These are phyloP conservation scores for Pichia sp. DNA, from an alignment of 1,139 yeast genomes.

Conservation along the genomic window DNA sequence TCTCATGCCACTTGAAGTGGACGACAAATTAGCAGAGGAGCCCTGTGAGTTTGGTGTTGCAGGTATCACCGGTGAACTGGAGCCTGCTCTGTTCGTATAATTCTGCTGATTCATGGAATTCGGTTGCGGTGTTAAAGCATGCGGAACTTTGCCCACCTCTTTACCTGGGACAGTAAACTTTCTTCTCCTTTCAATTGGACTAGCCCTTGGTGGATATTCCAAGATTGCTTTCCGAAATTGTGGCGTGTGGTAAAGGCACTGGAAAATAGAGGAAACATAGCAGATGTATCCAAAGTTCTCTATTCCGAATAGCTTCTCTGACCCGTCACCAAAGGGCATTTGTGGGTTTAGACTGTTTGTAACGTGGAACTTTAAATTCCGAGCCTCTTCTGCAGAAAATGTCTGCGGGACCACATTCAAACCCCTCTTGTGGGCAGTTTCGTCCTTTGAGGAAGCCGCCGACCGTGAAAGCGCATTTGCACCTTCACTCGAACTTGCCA, in stretches of 20 bases:
- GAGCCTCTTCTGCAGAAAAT: conserved; percentile 6
- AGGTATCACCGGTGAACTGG: conserved; percentile 16
- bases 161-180: conserved; percentile 35
- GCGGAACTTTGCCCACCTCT: conserved; percentile 42
- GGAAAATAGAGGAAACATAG: conserved; percentile 88
- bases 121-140: conserved; percentile 17
- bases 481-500: background rate
- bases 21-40: background rate
- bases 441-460: background rate
- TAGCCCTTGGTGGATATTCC: conserved; percentile 39
- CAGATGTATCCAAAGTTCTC: conserved; percentile 96
- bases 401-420: conserved; percentile 1
- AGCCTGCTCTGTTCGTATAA: background rate
- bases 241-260: conserved; percentile 74
- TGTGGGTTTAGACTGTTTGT: conserved; percentile 17
- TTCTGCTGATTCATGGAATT: background rate
- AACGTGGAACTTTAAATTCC: background rate
- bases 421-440: background rate
- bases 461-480: background rate
- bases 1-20: conserved; percentile 1
- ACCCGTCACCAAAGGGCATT: conserved; percentile 57
- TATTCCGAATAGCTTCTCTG: conserved; percentile 79
- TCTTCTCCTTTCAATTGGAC: conserved; percentile 31
- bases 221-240: conserved; percentile 61
- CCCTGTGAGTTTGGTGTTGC: conserved; percentile 3